phyloP scores from a whole-genome alignment of 176 grass and related monocot genomes.

The Dactylis glomerata region DNA sequence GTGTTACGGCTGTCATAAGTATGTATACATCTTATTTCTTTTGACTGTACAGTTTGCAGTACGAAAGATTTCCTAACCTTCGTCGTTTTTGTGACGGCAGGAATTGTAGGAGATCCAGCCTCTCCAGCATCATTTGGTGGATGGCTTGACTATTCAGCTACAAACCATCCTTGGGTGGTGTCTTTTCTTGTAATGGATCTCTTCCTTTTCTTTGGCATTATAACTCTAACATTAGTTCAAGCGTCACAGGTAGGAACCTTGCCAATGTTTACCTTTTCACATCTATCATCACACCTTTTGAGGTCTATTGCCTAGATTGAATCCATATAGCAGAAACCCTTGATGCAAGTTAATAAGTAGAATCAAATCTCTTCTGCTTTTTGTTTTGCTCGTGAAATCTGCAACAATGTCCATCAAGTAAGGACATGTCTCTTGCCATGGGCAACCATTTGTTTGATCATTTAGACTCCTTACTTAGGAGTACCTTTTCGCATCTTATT shows the following conservation, averaged over 20 bases:
- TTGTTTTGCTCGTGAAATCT: conserved; percentile 1
- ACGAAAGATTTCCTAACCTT: background rate
- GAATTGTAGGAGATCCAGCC: conserved; percentile 65
- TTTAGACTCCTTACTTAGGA: background rate
- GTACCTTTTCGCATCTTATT: conserved; percentile 14
- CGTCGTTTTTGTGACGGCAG: conserved; percentile 38
- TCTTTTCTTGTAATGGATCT: conserved; percentile 82
- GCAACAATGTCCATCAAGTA: conserved; percentile 1
- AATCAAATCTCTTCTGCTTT: background rate
- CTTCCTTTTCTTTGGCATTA: conserved; percentile 83
- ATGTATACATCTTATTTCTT: conserved; percentile 35
- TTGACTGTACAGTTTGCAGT: background rate
- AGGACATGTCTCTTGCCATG: background rate
- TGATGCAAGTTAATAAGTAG: background rate
- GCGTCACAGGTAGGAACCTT: conserved; percentile 76
- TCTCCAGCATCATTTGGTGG: conserved; percentile 76
- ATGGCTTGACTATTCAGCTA: conserved; percentile 80
- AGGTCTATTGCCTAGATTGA: background rate
- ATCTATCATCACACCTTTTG: background rate
- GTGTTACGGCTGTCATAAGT: conserved; percentile 71
- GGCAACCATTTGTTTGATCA: background rate
- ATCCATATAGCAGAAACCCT: background rate
- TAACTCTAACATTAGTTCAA: conserved; percentile 79
- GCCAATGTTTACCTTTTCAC: background rate
- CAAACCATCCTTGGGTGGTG: conserved; percentile 75